Evolutionary conservation across 495 filamentous ascomycete genomes (phyloP).

Genomic region (Letharia columbiana): DNA sequence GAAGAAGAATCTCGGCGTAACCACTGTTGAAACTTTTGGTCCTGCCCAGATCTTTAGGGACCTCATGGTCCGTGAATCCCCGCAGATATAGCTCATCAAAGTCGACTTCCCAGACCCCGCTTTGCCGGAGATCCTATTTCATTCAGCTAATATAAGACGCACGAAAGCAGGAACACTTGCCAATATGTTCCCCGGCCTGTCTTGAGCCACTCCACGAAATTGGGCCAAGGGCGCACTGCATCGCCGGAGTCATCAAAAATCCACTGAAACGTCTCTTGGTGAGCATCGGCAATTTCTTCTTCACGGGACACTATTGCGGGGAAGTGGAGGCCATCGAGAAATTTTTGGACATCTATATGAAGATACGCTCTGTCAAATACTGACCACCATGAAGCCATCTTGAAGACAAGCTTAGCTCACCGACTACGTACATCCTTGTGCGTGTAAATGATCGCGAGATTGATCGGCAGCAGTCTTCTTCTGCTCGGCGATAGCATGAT

Average conservation of each 20-base stretch:
- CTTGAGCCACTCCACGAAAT: conserved; percentile 30
- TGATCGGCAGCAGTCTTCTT: neutral
- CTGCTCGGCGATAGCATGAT: neutral
- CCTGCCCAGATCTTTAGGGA: conserved; percentile 18
- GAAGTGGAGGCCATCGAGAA: conserved; percentile 11
- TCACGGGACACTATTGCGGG: conserved; percentile 9
- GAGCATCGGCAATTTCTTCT: conserved; percentile 14
- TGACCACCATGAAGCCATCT: neutral
- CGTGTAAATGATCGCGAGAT: neutral
- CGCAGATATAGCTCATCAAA: conserved; percentile 36
- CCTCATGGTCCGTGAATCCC: conserved; percentile 8
- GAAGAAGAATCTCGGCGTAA: conserved; percentile 38
- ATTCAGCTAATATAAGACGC: neutral
- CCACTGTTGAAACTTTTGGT: conserved; percentile 23
- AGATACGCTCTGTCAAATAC: neutral
- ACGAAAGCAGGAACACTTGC: neutral
- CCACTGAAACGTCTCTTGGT: conserved; percentile 18
- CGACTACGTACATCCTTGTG: neutral
- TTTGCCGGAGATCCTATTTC: conserved; percentile 26
- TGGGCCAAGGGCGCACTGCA: conserved; percentile 4
- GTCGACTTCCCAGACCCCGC: conserved; percentile 39
- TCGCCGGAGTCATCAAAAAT: conserved; percentile 10
- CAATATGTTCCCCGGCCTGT: conserved; percentile 29
- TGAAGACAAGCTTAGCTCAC: neutral
- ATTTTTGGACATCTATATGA: neutral